A percentile compares a stretch with the other conserved stretches of the same genome.
phyloP scores from a whole-genome alignment of 106 monocot genomes.

The Iris macrosiphon region DNA sequence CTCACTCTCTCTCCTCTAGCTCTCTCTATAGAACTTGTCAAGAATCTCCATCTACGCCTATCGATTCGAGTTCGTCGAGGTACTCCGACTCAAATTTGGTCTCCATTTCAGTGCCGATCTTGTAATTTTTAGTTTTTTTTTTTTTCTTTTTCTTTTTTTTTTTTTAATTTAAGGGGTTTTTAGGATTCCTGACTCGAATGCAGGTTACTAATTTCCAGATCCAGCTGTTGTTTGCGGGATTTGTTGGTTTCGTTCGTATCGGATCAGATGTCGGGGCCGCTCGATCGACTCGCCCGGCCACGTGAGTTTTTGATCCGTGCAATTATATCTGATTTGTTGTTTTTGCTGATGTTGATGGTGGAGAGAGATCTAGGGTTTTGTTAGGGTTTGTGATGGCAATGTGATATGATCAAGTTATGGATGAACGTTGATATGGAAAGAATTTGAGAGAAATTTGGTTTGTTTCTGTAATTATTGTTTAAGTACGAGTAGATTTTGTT shows the following conservation, averaged over 20 bases:
- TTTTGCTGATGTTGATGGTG: not conserved
- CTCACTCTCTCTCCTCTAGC: no score
- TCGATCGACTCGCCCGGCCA: slow-evolving; percentile 5
- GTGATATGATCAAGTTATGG: no score
- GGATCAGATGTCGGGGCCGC: slow-evolving; percentile 8
- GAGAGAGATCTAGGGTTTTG: not conserved
- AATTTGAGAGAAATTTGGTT: no score
- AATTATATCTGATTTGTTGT: not conserved
- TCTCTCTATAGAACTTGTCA: no score
- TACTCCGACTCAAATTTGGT: not conserved
- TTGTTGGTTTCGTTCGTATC: not conserved
- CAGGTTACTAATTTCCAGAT: not conserved
- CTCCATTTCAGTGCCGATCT: not conserved
- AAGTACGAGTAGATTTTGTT: no score
- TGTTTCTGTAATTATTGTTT: no score
- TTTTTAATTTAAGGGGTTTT: not conserved
- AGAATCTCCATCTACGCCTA: no score
- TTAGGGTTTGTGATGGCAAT: no score
- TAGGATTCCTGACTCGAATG: slow-evolving; percentile 5
- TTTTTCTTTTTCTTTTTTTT: no score
- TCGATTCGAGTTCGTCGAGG: not conserved
- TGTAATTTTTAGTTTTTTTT: no score
- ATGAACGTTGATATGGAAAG: no score
- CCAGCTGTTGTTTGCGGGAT: not conserved
- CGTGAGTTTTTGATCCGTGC: not conserved